Base-by-base conservation (phyloP, 257 asterid genomes). In the Lavandula angustifolia region DNA sequence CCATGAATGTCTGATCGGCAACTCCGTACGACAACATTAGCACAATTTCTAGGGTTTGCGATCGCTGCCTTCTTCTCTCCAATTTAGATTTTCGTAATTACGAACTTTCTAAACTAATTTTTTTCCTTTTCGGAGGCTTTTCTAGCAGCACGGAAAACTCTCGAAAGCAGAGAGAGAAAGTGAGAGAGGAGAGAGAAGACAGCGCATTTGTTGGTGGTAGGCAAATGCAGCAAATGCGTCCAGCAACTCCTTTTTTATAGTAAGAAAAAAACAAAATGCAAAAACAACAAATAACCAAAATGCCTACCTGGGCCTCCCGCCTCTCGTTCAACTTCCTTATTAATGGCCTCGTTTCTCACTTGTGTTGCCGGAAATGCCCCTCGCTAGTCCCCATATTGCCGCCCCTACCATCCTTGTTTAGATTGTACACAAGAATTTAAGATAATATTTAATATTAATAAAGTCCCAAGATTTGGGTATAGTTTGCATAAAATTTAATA, bases 131-230 rank as follows among this genome's bases (percentile, higher is more conserved):
- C 9, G 53, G 63, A 64, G 73, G 68, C 16, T 68, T 72, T 70
- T 61, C 40, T 64, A 66, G 57, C 62, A 54, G 74, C 54, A 48
- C 64, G 74, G 77, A 60, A 68, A 79, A 54, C 35, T 75, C 73
- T 48, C 65, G 76, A 60, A 57, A 67, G 61, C 48, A 61, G 60
- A 54, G 54, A 44, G 48, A 31, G 54, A 5, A 34, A 4, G 47
- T 17, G 51, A 58, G 64, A 12, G 27, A 43, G 46, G 68, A 71
- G 57, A 50, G 60, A 60, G 64, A 33, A 77, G 69, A 68, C 87
- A 78, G 83, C 86, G 74, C 78, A 78, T 63, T 69, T 66, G 76
- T 71, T 72, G 83, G 78, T 79, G 88, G 80, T 80, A 60, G 50
- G 64, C 60, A 68, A 70, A 67, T 61, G 80, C 57, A 46, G 64